Conservation (phyloP, 2,329 filamentous ascomycete genomes). For the Aspergillus niger region DNA sequence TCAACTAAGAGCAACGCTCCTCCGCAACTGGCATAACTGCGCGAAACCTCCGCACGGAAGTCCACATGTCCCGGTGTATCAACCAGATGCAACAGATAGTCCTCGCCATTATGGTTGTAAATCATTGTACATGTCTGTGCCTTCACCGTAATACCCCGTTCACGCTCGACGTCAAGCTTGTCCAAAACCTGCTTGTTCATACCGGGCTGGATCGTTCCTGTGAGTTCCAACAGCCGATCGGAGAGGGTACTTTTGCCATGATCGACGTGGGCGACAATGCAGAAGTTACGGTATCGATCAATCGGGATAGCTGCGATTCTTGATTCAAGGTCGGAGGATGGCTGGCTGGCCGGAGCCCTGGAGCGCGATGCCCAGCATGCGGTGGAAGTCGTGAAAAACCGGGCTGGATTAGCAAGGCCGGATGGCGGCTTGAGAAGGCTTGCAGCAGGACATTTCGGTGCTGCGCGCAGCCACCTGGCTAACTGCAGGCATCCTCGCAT, state of each 20-base stretch:
- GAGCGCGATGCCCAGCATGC: slow-evolving; percentile 21
- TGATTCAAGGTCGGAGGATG: slow-evolving; percentile 57
- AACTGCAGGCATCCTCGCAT: slow-evolving; percentile 53
- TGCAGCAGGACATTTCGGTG: slow-evolving; percentile 35
- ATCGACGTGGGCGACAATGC: slow-evolving; percentile 97
- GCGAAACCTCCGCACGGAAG: slow-evolving; percentile 92
- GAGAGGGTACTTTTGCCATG: slow-evolving; percentile 97
- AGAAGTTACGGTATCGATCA: slow-evolving; percentile 79
- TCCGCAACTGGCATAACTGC: slow-evolving; percentile 94
- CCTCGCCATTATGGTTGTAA: slow-evolving; percentile 79
- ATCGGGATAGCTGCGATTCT: slow-evolving; percentile 56
- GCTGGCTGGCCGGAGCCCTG: slow-evolving; percentile 26
- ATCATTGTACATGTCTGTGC: slow-evolving; percentile 98
- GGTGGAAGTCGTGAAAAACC: slow-evolving; percentile 37
- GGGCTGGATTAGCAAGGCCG: slow-evolving; percentile 25
- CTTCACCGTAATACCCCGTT: slow-evolving; percentile 97
- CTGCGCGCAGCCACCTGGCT: slow-evolving; percentile 49
- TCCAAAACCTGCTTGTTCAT: slow-evolving; percentile 94
- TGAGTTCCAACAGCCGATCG: slow-evolving; percentile 88
- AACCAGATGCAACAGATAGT: slow-evolving; percentile 92
- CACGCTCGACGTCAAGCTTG: slow-evolving; percentile 93
- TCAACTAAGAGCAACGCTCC: slow-evolving; percentile 91
- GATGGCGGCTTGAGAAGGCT: slow-evolving; percentile 33
- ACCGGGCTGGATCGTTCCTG: slow-evolving; percentile 84
- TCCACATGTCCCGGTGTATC: slow-evolving; percentile 98